These are phyloP conservation scores for Colletotrichum aenigma DNA, from an alignment of 2,329 filamentous ascomycete species.

Conservation along the genomic window DNA sequence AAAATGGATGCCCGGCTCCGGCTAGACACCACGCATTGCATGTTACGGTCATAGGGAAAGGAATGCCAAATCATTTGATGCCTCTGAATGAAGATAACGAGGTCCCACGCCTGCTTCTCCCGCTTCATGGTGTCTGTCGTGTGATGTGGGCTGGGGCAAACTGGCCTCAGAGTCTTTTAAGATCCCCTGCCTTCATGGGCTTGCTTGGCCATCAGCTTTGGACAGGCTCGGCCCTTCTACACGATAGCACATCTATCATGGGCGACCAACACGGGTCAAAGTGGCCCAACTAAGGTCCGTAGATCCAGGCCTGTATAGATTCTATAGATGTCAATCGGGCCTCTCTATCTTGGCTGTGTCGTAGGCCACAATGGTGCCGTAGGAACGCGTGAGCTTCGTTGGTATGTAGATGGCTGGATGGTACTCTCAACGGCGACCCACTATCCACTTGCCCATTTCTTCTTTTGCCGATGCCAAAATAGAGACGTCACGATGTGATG, in stretches of 20 bases:
- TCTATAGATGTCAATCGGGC: background rate
- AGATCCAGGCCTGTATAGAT: background rate
- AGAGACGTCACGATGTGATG: background rate
- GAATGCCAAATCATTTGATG: conserved; percentile 35
- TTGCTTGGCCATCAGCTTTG: background rate
- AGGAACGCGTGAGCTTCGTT: background rate
- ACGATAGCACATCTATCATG: background rate
- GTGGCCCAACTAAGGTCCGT: background rate
- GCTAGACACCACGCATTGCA: conserved; percentile 38
- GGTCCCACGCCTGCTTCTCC: background rate
- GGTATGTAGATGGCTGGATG: background rate
- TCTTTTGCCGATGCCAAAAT: background rate
- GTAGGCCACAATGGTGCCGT: background rate
- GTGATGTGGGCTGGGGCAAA: background rate
- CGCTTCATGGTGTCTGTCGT: background rate
- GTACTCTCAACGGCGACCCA: background rate
- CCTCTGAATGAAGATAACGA: conserved; percentile 19
- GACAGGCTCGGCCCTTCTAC: background rate
- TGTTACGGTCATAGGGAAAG: conserved; percentile 54
- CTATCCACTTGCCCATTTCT: background rate
- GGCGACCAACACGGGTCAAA: background rate
- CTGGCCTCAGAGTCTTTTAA: background rate
- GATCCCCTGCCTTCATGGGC: background rate
- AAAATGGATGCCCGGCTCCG: conserved; percentile 27
- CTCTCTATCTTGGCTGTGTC: background rate